phyloP scores from a whole-genome alignment of 768 basidiomycete genomes.

The Wakefieldia striispora region DNA sequence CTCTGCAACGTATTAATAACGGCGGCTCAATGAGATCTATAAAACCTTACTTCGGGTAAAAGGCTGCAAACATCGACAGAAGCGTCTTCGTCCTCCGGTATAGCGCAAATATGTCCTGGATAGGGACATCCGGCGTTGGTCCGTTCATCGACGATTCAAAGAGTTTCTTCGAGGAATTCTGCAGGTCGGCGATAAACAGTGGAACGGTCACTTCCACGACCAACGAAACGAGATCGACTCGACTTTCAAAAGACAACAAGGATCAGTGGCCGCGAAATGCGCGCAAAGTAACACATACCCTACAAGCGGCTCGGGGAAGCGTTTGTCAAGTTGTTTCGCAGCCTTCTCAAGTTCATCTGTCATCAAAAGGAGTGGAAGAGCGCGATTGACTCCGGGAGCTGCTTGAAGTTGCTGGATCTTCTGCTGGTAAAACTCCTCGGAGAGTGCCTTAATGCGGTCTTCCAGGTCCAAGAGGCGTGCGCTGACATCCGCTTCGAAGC shows the following conservation, averaged over 20 bases:
- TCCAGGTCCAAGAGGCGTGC: slow-evolving; percentile 68
- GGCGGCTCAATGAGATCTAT: not conserved
- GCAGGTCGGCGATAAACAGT: slow-evolving; percentile 61
- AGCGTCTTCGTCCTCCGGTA: slow-evolving; percentile 78
- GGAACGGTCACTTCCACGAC: slow-evolving; percentile 70
- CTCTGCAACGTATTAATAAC: slow-evolving; percentile 36
- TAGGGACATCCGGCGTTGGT: slow-evolving; percentile 82
- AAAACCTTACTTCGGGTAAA: slow-evolving; percentile 67
- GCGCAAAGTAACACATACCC: slow-evolving; percentile 48
- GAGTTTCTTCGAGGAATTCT: slow-evolving; percentile 66
- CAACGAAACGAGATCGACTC: slow-evolving; percentile 73
- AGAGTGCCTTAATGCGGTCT: slow-evolving; percentile 58
- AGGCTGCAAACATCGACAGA: slow-evolving; percentile 77
- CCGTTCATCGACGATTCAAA: slow-evolving; percentile 85
- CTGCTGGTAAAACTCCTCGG: slow-evolving; percentile 58
- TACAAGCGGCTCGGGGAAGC: slow-evolving; percentile 80
- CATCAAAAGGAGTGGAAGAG: slow-evolving; percentile 77
- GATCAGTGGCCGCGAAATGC: not conserved
- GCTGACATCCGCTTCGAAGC: slow-evolving; percentile 70
- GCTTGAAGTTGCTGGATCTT: slow-evolving; percentile 64
- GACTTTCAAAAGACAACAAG: slow-evolving; percentile 36
- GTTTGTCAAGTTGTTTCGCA: slow-evolving; percentile 80
- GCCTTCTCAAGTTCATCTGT: slow-evolving; percentile 88
- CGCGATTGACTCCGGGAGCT: slow-evolving; percentile 75
- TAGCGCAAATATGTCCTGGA: slow-evolving; percentile 86